Base-by-base conservation (phyloP, 2,329 filamentous ascomycete genomes). In the Penicillium hesseltinei region DNA sequence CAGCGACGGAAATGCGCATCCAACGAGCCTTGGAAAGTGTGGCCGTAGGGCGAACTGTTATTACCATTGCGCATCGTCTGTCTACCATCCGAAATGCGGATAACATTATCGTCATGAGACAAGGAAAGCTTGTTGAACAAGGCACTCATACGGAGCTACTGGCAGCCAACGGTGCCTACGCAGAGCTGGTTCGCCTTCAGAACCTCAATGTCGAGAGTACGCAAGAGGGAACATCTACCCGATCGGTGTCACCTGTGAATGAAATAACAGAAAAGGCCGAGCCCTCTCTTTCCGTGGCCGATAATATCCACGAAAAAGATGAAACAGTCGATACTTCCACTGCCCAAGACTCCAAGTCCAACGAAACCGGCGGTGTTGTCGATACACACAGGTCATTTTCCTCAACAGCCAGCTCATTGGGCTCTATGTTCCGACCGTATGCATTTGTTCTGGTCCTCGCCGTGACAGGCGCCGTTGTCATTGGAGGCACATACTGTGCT, bases 401-500 rank as follows among this genome's bases (percentile, higher is more conserved):
- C 21, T 45, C 51, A 15, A 54, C 51, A 48, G 79, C 76, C 33
- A 84, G 82, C 0, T 66, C 77, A 87, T 9, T 69, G 11, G 67
- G 69, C 8, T 39, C 51, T 15, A 54, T 54, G 51, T 54, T 54
- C 51, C 51, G 51, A 11, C 51, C 51, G 8, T 54, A 54, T 19
- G 29, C 43, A 2, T 48, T 54, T 25, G 51, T 48, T 39, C 21
- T 54, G 23, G 19, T 54, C 4, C 38, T 48, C 6, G 51, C 51
- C 47, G 80, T 87, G 3, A 72, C 87, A 5, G 79, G 78, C 2
- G 77, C 83, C 0, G 70, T 76, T 46, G 71, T 85, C 29, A 82
- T 86, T 9, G 84, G 84, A 8, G 79, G 78, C 9, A 81, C 83
- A 1, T 86, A 83, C 67, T 81, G 81, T 21, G 82, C 78, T 1